Evolutionary conservation across 106 monocot species (phyloP), one percentile per base, ranked within the genome.

Genomic region (Dendrobium huoshanense): DNA sequence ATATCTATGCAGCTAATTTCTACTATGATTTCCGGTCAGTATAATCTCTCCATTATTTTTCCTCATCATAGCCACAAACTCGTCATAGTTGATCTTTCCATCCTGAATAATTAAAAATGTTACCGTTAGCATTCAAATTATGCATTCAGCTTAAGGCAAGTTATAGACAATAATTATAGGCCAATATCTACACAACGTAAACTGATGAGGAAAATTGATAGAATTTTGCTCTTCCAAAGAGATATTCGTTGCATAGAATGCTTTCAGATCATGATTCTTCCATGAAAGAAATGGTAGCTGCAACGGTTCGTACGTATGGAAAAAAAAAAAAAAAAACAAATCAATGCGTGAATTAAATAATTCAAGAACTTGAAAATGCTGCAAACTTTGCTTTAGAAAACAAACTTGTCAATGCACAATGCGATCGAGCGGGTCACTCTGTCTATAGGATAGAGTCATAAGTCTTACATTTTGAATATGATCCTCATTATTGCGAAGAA

Each of bases 1-100:
- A 70, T 70, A 29, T 33, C 10, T 31, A 13, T 11, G 70, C 61
- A 70, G 70, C 37, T 70, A 70, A 70, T 70, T 33, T 70, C 15
- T 33, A 37, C 70, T 33, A 70, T 70, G 27, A 70, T 70, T 67
- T 20, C 67, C 27, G 8, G 25, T 29, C 25, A 27, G 67, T 29
- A 29, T 29, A 9, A 78, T 74, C 27, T 87, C 84, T 48, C 77
- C 81, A 41, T 77, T 84, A 77, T 80, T 77, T 79, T 82, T 87
- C 80, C 80, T 87, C 89, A 89, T 89, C 89, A 89, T 89, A 15
- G 89, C 82, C 55, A 87, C 87, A 80, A 89, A 89, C 82, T 89
- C 89, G 42, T 87, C 82, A 56, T 85, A 88, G 55, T 85, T 85
- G 73, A 82, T 88, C 81, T 75, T 86, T 72, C 86, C 86, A 75